Conservation (phyloP, 208 protist genomes). For the Borovskyia barvae region DNA sequence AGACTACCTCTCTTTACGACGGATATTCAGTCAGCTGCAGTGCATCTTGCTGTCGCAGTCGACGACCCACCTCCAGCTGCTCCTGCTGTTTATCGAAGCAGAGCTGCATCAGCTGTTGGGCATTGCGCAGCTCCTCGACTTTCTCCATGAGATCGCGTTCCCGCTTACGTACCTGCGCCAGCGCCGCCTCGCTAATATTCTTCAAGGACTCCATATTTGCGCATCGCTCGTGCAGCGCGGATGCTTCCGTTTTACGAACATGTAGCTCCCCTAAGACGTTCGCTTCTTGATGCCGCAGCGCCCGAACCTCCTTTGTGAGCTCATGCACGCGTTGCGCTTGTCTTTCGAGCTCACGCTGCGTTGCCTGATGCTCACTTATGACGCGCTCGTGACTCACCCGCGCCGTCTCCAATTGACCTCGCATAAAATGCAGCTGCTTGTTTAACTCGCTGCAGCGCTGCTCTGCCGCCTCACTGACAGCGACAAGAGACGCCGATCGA, state of each 20-base stretch:
- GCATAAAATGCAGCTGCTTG: conserved; percentile 28
- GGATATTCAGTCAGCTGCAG: too few relatives aligned
- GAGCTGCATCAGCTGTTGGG: conserved; percentile 84
- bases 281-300: conserved; percentile 43
- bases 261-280: conserved; percentile 58
- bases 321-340: conserved; percentile 31
- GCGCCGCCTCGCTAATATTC: conserved; percentile 65
- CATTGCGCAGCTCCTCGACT: conserved; percentile 75
- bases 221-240: conserved; percentile 70
- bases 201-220: conserved; percentile 85
- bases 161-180: conserved; percentile 64
- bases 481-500: conserved; percentile 18
- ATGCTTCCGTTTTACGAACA: conserved; percentile 54
- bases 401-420: conserved; percentile 33
- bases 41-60: conserved; percentile 51
- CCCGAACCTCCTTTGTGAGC: conserved; percentile 46
- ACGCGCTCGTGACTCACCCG: conserved; percentile 34
- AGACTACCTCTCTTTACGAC: too few relatives aligned
- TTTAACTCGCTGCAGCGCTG: conserved; percentile 32
- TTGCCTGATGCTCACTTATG: conserved; percentile 19
- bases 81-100: conserved; percentile 91
- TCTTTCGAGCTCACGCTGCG: conserved; percentile 30
- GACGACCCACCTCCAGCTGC: conserved; percentile 72
- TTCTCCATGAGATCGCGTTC: conserved; percentile 71
- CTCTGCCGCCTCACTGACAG: conserved; percentile 24